Evolutionary conservation across 805 yeast genomes (phyloP).

Genomic region (Kregervanrija delftensis): DNA sequence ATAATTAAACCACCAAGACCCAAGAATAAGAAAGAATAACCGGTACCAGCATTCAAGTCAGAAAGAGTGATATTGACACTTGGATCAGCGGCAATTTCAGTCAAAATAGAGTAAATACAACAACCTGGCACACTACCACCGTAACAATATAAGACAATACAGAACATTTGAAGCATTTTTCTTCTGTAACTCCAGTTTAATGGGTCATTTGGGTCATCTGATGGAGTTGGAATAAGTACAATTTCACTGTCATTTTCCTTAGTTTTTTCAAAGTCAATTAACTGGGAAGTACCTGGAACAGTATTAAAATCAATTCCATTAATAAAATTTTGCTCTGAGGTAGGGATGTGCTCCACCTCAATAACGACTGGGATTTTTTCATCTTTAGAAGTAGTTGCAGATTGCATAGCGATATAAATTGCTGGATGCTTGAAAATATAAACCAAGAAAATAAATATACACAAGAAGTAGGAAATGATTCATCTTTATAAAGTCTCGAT

Average conservation of each 20-base stretch:
- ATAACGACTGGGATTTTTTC: no score
- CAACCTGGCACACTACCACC: constrained; percentile 22
- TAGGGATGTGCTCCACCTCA: no score
- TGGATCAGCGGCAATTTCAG: constrained; percentile 24
- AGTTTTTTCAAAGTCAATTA: constrained; percentile 34
- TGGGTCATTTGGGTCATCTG: constrained; percentile 65
- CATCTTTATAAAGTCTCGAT: no score
- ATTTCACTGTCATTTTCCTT: constrained; percentile 24
- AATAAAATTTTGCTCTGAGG: no score
- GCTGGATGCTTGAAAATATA: no score
- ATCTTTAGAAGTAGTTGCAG: no score
- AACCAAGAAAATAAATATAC: no score
- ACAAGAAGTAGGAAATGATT: no score
- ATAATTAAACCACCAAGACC: constrained; percentile 32
- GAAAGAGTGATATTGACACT: constrained; percentile 19
- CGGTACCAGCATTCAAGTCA: constrained; percentile 33
- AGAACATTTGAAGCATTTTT: constrained; percentile 39
- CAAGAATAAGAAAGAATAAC: constrained; percentile 33
- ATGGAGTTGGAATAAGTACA: constrained; percentile 59
- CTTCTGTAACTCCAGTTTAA: constrained; percentile 51
- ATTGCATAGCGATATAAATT: no score
- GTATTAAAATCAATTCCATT: constrained; percentile 26
- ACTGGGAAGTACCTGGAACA: constrained; percentile 46
- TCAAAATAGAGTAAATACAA: constrained; percentile 16
- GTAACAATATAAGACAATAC: constrained; percentile 33